Evolutionary conservation across 192 early-diverging fungal species (phyloP).

Genomic region (Paraglomus brasilianum): DNA sequence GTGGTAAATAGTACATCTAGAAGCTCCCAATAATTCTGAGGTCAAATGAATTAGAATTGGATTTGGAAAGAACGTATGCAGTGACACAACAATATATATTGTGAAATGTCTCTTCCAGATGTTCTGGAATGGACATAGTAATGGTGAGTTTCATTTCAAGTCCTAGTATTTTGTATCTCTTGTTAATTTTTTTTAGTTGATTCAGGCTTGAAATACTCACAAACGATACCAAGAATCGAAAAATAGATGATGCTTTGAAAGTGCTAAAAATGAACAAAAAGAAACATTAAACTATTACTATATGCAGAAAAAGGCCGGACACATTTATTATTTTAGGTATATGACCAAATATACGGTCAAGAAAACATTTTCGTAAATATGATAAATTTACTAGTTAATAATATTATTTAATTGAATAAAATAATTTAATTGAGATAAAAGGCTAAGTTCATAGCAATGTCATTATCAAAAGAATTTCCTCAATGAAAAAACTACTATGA

Average conservation of each 20-base stretch:
- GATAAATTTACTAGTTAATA: too few relatives aligned
- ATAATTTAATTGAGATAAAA: too few relatives aligned
- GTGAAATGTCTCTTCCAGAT: conserved; percentile 23
- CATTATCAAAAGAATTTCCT: too few relatives aligned
- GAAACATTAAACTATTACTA: conserved; percentile 15
- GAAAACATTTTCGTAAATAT: too few relatives aligned
- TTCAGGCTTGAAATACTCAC: conserved; percentile 16
- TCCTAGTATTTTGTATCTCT: conserved; percentile 1
- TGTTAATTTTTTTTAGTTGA: conserved; percentile 12
- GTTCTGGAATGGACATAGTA: conserved; percentile 15
- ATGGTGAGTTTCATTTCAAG: conserved; percentile 16
- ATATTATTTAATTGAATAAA: too few relatives aligned
- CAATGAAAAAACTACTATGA: too few relatives aligned
- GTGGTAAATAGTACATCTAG: conserved; percentile 1
- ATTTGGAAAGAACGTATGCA: conserved; percentile 11
- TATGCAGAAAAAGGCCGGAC: too few relatives aligned
- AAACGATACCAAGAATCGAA: background rate
- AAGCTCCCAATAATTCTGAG: conserved; percentile 4
- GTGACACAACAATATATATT: conserved; percentile 19
- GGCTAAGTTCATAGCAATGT: too few relatives aligned
- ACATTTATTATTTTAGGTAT: too few relatives aligned
- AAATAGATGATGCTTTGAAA: conserved; percentile 10
- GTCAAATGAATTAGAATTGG: background rate
- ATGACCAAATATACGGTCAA: too few relatives aligned
- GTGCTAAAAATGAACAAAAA: conserved; percentile 19